phyloP scores from a whole-genome alignment of 2,329 filamentous ascomycete genomes.

The Cytospora chrysosperma region DNA sequence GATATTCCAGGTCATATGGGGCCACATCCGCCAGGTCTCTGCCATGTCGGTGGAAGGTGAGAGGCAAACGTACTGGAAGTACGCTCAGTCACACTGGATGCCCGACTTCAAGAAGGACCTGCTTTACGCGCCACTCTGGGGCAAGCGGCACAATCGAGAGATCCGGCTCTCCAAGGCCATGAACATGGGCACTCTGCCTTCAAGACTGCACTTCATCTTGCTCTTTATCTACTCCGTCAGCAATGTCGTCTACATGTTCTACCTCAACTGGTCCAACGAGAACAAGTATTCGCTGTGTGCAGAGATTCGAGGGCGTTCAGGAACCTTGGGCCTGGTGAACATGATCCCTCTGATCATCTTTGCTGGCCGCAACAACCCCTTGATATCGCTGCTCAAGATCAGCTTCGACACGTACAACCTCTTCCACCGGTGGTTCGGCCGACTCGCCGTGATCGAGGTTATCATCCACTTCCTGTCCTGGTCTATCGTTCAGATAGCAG shows the following conservation, averaged over 20 bases:
- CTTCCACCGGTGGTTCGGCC: conserved; percentile 78
- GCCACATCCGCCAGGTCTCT: conserved; percentile 57
- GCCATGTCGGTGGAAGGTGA: conserved; percentile 54
- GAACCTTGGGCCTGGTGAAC: conserved; percentile 81
- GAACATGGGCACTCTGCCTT: conserved; percentile 61
- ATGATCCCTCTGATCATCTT: conserved; percentile 89
- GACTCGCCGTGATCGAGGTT: conserved; percentile 68
- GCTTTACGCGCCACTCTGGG: conserved; percentile 62
- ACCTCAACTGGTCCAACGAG: conserved; percentile 57
- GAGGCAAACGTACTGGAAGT: conserved; percentile 59
- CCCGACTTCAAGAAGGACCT: conserved; percentile 62
- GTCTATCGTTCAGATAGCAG: conserved; percentile 68
- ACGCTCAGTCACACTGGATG: conserved; percentile 59
- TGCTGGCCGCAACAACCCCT: conserved; percentile 87
- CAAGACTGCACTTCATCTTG: conserved; percentile 60
- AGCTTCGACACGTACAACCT: conserved; percentile 98
- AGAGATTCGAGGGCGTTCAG: conserved; percentile 81
- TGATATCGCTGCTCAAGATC: conserved; percentile 78
- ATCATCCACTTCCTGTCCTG: conserved; percentile 71
- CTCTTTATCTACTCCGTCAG: conserved; percentile 57
- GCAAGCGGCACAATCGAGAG: conserved; percentile 62
- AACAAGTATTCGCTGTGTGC: conserved; percentile 68
- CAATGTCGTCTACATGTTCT: conserved; percentile 63
- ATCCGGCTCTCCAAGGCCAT: conserved; percentile 43
- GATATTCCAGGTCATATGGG: conserved; percentile 53